These are phyloP conservation scores for Blastobotrys ciferrii DNA, from an alignment of 1,139 yeast species.

Conservation along the genomic window DNA sequence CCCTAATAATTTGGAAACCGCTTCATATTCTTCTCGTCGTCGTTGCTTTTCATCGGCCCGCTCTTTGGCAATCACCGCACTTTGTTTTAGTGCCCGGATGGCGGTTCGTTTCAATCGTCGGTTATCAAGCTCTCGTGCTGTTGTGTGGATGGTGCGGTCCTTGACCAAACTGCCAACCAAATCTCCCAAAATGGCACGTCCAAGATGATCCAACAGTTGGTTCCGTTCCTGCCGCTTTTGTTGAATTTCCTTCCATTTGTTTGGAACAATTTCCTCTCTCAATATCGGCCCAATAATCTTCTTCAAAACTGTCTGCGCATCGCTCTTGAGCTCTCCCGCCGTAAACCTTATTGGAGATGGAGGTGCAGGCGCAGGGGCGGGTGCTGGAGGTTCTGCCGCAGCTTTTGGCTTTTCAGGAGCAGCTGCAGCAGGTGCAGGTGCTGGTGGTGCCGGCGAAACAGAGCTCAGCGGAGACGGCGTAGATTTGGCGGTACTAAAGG, in stretches of 20 bases:
- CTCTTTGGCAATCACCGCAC: slow-evolving; percentile 26
- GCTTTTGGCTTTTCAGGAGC: slow-evolving; percentile 4
- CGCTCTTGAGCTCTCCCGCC: slow-evolving; percentile 17
- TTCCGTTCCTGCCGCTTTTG: slow-evolving; percentile 38
- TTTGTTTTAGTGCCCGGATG: slow-evolving; percentile 26
- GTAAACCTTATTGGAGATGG: slow-evolving; percentile 21
- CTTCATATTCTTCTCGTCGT: slow-evolving; percentile 25
- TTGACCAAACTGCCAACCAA: slow-evolving; percentile 57
- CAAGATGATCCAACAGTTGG: slow-evolving; percentile 40
- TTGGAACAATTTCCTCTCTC: slow-evolving; percentile 31
- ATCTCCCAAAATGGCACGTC: slow-evolving; percentile 54
- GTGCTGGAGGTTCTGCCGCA: slow-evolving; percentile 9
- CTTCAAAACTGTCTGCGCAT: slow-evolving; percentile 28
- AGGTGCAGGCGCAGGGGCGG: slow-evolving; percentile 7
- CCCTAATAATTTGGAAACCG: slow-evolving; percentile 28
- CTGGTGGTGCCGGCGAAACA: neutral
- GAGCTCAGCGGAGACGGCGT: slow-evolving; percentile 1
- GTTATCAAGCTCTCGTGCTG: slow-evolving; percentile 42
- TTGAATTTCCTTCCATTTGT: slow-evolving; percentile 39
- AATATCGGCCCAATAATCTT: slow-evolving; percentile 31
- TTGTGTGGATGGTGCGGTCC: slow-evolving; percentile 42
- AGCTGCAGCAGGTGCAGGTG: slow-evolving; percentile 1
- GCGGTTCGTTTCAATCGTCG: slow-evolving; percentile 33
- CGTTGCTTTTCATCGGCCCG: slow-evolving; percentile 23
- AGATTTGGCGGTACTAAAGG: neutral